These are phyloP conservation scores for Sporisorium iseilematis-ciliati DNA, from an alignment of 1,284 basidiomycete species.

Conservation along the genomic window DNA sequence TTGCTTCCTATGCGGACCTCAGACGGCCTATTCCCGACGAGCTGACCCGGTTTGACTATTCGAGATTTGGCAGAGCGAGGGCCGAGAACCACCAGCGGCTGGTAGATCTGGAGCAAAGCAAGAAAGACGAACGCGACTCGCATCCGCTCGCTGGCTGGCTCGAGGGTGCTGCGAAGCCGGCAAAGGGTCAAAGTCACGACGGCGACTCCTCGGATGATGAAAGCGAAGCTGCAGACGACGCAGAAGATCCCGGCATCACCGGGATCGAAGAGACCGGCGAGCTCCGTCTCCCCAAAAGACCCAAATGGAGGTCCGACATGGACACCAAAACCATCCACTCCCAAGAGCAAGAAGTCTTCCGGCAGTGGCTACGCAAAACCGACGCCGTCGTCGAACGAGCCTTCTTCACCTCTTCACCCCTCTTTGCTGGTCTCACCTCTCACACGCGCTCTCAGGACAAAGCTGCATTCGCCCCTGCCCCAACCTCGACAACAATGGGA, in stretches of 20 bases:
- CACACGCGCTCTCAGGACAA: conserved; percentile 39
- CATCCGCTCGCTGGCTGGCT: conserved; percentile 42
- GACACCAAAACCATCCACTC: conserved; percentile 55
- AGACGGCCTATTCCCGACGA: conserved; percentile 36
- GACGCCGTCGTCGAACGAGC: conserved; percentile 50
- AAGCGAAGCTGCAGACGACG: conserved; percentile 4
- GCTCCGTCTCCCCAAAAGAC: conserved; percentile 54
- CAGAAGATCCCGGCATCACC: conserved; percentile 23
- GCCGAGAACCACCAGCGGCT: conserved; percentile 33
- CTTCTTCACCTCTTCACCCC: conserved; percentile 51
- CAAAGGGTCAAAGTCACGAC: not conserved
- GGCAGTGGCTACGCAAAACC: conserved; percentile 54
- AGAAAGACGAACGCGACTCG: conserved; percentile 14
- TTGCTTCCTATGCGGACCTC: conserved; percentile 49
- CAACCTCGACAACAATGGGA: conserved; percentile 19
- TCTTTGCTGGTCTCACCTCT: conserved; percentile 35
- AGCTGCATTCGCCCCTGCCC: conserved; percentile 27
- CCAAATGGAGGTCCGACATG: conserved; percentile 54
- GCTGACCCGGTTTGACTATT: conserved; percentile 37
- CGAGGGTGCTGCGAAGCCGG: not conserved
- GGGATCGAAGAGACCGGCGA: conserved; percentile 40
- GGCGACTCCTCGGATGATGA: conserved; percentile 12
- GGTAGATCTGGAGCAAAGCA: conserved; percentile 17
- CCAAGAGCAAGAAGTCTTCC: conserved; percentile 56
- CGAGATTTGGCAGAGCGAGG: conserved; percentile 45